Percentiles rank a stretch among this genome's conserved stretches.
Evolutionary conservation across 306 rosid genomes (phyloP).

Genomic region (Astragalus glycyphyllos): DNA sequence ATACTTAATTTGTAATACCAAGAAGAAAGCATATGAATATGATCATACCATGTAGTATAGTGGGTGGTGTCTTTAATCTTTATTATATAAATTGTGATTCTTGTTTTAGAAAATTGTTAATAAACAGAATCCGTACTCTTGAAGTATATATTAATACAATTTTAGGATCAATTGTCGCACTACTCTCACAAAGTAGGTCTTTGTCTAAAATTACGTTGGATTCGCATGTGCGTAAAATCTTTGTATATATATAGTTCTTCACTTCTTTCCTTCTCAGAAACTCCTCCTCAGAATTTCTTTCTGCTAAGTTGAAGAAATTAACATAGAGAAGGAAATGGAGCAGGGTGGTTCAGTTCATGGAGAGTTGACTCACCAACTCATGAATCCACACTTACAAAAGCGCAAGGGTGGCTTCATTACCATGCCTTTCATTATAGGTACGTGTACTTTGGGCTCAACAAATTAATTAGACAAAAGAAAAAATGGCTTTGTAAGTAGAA

Average conservation of each 20-base stretch:
- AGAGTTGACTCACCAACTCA: slow-evolving; percentile 23
- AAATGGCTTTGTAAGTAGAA: too few species aligned
- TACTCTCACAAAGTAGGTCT: slow-evolving; percentile 13
- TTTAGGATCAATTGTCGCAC: not conserved
- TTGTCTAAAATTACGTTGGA: slow-evolving; percentile 4
- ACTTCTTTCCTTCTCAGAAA: not conserved
- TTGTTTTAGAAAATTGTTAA: not conserved
- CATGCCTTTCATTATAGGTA: slow-evolving; percentile 76
- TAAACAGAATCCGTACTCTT: slow-evolving; percentile 15
- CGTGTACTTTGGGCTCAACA: not conserved
- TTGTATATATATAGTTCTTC: not conserved
- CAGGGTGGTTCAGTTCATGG: slow-evolving; percentile 28
- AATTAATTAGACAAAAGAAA: too few species aligned
- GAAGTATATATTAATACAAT: slow-evolving; percentile 7
- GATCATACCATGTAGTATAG: not conserved
- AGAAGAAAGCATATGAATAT: slow-evolving; percentile 7
- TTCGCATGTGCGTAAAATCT: slow-evolving; percentile 37
- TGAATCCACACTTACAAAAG: slow-evolving; percentile 22
- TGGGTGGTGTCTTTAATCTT: not conserved
- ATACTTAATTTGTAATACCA: not conserved
- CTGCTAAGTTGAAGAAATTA: not conserved
- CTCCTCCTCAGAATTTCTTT: slow-evolving; percentile 8
- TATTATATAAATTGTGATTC: not conserved
- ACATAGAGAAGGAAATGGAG: slow-evolving; percentile 39
- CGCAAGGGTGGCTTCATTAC: slow-evolving; percentile 63